Base-by-base conservation (phyloP, 2,329 filamentous ascomycete genomes). In the Penicillium sp. region DNA sequence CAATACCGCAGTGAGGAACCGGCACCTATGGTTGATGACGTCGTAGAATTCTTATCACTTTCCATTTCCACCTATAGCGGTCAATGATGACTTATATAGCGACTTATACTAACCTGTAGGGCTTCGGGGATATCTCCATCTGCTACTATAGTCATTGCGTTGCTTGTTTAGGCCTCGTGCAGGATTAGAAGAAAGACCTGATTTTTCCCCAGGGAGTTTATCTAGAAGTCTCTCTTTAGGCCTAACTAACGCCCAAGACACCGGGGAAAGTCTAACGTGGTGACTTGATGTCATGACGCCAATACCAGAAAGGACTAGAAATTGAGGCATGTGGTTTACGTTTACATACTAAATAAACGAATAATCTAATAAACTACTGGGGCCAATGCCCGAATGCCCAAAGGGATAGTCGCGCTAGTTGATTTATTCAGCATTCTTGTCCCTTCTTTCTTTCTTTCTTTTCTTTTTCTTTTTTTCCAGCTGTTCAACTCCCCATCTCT, bases 161-260 rank as follows among this genome's bases (percentile, higher is more conserved):
- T 43, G 28, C 58, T 52, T 27, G 37, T 54, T 59, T 52, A 22
- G 52, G 50, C 51, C 48, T 50, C 41, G 34, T 58, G 52, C 59
- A 60, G 46, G 44, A 34, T 46, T 41, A 20, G 18, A 20, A 20
- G 52, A 20, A 3, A 18, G 31, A 10, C 31, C 14, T 8, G 31
- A 18, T 11, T 9, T 3, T 11, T 27, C 26, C 10, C 26, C 9
- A 10, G 26, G 10, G 9, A 11, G 10, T 11, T 13, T 5, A 9
- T 27, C 1, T 26, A 26, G 24, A 8, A 26, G 4, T 20, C 18
- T 20, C 18, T 20, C 18, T 20, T 20, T 13, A 13, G 26, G 11
- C 24, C 24, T 26, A 8, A 26, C 9, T 26, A 26, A 14, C n/a
- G n/a, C 2, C 9, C 29, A 9, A 31, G 29, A 8, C n/a, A 31